Conservation (phyloP, 1,284 basidiomycete genomes). For the Tremellales sp. region DNA sequence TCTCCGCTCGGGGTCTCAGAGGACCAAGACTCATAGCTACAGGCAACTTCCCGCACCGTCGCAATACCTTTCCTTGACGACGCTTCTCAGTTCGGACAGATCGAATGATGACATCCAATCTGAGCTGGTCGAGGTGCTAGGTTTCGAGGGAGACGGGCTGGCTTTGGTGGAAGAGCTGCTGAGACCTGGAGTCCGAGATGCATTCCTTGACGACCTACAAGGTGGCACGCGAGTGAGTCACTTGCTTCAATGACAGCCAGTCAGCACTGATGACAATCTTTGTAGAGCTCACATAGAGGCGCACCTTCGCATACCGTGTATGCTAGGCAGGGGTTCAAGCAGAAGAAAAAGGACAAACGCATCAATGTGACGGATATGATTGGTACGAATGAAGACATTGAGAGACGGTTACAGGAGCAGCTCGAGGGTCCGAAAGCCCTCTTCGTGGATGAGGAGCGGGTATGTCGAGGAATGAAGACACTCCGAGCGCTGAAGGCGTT, state of each 20-base stretch:
- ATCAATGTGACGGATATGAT: constrained; percentile 41
- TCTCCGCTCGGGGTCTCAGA: neutral
- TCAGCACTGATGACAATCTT: too few relatives aligned
- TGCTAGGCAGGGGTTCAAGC: neutral
- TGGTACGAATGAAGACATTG: constrained; percentile 28
- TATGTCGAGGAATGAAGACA: constrained; percentile 12
- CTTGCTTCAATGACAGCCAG: too few relatives aligned
- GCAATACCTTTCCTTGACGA: constrained; percentile 29
- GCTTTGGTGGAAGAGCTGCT: constrained; percentile 42
- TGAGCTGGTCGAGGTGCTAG: constrained; percentile 75
- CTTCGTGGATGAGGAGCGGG: constrained; percentile 32
- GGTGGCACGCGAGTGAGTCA: neutral
- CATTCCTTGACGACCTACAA: constrained; percentile 12
- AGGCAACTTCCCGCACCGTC: constrained; percentile 29
- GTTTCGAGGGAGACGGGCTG: constrained; percentile 65
- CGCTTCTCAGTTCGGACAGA: constrained; percentile 28
- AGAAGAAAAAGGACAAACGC: constrained; percentile 30
- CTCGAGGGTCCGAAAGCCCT: constrained; percentile 33
- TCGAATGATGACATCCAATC: constrained; percentile 69
- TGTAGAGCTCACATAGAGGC: too few relatives aligned
- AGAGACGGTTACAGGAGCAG: constrained; percentile 39
- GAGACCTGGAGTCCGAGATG: constrained; percentile 27
- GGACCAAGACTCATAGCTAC: constrained; percentile 2
- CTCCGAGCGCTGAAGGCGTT: neutral
- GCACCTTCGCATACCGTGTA: constrained; percentile 22